Percentiles rank a stretch among this genome's conserved stretches.
Conservation (phyloP, 441 rosid genomes). For the Eruca vesicaria region DNA sequence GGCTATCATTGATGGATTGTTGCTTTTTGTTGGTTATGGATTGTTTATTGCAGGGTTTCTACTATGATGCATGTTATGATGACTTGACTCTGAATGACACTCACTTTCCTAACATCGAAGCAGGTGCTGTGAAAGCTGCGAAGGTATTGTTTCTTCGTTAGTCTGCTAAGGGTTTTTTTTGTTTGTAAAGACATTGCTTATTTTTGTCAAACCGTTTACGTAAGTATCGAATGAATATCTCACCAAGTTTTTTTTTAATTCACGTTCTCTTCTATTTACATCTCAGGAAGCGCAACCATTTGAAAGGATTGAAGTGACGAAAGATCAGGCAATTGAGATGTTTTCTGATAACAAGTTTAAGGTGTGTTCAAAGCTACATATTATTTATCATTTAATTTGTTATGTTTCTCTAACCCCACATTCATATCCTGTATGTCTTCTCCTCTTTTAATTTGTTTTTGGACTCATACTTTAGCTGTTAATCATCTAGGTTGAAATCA, state of each 20-base stretch:
- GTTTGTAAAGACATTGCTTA: not conserved
- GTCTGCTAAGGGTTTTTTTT: not conserved
- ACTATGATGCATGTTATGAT: slow-evolving; percentile 92
- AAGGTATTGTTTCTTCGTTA: slow-evolving; percentile 49
- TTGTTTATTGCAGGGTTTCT: slow-evolving; percentile 76
- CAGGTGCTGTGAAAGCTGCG: slow-evolving; percentile 71
- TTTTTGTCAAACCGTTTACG: not conserved
- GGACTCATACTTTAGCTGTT: slow-evolving; percentile 23
- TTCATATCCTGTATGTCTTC: not conserved
- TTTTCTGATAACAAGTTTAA: slow-evolving; percentile 91
- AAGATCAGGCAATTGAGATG: slow-evolving; percentile 81
- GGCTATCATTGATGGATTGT: slow-evolving; percentile 9
- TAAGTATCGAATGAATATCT: not conserved
- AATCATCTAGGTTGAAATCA: slow-evolving; percentile 79
- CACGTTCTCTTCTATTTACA: too few relatives aligned
- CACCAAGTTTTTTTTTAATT: too few relatives aligned
- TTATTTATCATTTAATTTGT: not conserved
- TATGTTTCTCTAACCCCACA: not conserved
- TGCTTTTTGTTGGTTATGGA: slow-evolving; percentile 6
- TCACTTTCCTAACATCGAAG: slow-evolving; percentile 72
- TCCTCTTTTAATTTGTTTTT: not conserved
- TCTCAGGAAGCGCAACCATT: too few relatives aligned
- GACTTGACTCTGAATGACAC: slow-evolving; percentile 83
- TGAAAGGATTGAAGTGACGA: too few relatives aligned
- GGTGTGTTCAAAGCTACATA: slow-evolving; percentile 44